phyloP scores from a whole-genome alignment of 306 rosid genomes.

The Prunus padus region DNA sequence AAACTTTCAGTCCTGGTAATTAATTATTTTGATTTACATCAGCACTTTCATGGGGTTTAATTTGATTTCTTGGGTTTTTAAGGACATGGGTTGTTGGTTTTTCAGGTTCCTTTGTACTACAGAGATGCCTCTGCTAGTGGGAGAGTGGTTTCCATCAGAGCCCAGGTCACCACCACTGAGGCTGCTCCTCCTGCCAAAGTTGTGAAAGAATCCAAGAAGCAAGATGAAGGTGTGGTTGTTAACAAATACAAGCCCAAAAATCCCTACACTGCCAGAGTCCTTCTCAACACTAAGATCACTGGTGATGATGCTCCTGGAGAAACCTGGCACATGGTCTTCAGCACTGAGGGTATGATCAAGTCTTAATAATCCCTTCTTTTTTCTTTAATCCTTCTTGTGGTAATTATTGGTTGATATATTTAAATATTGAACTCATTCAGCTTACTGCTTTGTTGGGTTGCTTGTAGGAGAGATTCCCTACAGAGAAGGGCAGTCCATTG shows the following conservation, averaged over 20 bases:
- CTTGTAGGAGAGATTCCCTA: slow-evolving; percentile 85
- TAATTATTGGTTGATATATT: not conserved
- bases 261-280: slow-evolving; percentile 73
- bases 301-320: slow-evolving; percentile 99
- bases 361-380: not conserved
- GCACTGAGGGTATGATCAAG: slow-evolving; percentile 69
- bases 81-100: slow-evolving; percentile 17
- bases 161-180: slow-evolving; percentile 85
- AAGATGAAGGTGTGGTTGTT: slow-evolving; percentile 80
- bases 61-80: not conserved
- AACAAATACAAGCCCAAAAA: slow-evolving; percentile 82
- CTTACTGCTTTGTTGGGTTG: slow-evolving; percentile 2
- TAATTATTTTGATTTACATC: not conserved
- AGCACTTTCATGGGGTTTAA: not conserved
- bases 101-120: slow-evolving; percentile 52
- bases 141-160: slow-evolving; percentile 58
- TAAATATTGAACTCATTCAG: not conserved
- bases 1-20: not conserved
- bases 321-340: slow-evolving; percentile 99
- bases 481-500: slow-evolving; percentile 97
- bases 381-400: not conserved
- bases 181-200: slow-evolving; percentile 82
- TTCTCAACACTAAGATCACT: slow-evolving; percentile 95
- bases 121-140: slow-evolving; percentile 51
- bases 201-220: slow-evolving; percentile 75